Conservation (phyloP, 345 rosid genomes). For the Orychophragmus violaceus region DNA sequence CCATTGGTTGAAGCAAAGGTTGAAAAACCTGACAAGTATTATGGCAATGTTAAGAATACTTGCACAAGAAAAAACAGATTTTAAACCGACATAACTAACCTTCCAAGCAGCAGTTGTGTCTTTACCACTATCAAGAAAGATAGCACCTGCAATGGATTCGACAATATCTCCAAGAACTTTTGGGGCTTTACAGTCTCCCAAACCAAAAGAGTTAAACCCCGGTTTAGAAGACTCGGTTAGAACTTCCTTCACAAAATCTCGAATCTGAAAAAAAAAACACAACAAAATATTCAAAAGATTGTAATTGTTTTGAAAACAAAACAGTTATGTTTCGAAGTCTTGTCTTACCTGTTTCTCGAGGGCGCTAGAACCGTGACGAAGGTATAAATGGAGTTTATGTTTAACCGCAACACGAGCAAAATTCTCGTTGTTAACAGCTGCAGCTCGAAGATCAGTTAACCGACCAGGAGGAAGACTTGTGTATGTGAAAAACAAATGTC, state of each 20-base stretch:
- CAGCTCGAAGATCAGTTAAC: constrained; percentile 95
- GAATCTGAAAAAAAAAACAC: constrained; percentile 43
- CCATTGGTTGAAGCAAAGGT: constrained; percentile 95
- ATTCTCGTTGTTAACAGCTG: constrained; percentile 97
- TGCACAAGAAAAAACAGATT: too few species aligned
- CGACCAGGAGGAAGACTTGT: constrained; percentile 94
- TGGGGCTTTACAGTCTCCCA: constrained; percentile 99
- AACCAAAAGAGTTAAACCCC: constrained; percentile 90
- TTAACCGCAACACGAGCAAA: constrained; percentile 97
- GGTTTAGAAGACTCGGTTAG: constrained; percentile 73
- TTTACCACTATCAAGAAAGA: constrained; percentile 78
- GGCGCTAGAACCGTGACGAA: constrained; percentile 94
- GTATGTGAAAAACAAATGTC: constrained; percentile 84
- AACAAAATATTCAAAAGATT: not conserved
- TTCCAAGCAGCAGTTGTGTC: constrained; percentile 83
- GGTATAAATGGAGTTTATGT: constrained; percentile 84
- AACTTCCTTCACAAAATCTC: constrained; percentile 91
- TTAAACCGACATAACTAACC: constrained; percentile 43
- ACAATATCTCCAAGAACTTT: constrained; percentile 97
- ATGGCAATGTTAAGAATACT: too few species aligned
- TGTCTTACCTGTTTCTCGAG: constrained; percentile 82
- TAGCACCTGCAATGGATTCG: constrained; percentile 96
- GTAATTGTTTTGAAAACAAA: not conserved
- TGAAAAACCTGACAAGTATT: constrained; percentile 97
- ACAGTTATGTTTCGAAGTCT: not conserved